These are phyloP conservation scores for Candida sp. DNA, from an alignment of 1,139 yeast genomes.

Conservation along the genomic window DNA sequence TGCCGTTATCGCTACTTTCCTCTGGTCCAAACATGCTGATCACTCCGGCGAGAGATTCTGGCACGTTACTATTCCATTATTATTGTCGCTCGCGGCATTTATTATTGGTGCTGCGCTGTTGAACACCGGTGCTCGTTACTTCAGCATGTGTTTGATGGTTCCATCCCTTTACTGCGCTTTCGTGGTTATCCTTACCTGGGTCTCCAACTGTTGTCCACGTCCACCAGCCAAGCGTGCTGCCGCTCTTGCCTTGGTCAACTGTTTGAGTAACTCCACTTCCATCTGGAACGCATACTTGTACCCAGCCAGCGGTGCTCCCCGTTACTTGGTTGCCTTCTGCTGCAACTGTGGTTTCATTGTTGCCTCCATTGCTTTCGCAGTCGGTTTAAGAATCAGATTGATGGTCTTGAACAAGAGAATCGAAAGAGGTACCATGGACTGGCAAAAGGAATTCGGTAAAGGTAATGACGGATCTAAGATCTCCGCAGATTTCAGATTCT, in stretches of 20 bases:
- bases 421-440: slow-evolving; percentile 50
- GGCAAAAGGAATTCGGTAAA: slow-evolving; percentile 55
- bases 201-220: slow-evolving; percentile 55
- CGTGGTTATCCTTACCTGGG: slow-evolving; percentile 59
- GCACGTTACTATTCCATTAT: slow-evolving; percentile 52
- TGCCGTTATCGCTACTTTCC: slow-evolving; percentile 55
- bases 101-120: slow-evolving; percentile 58
- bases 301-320: slow-evolving; percentile 45
- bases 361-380: slow-evolving; percentile 42
- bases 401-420: slow-evolving; percentile 44
- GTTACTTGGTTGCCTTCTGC: slow-evolving; percentile 48
- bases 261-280: slow-evolving; percentile 55
- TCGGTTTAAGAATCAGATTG: slow-evolving; percentile 43
- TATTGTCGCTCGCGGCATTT: slow-evolving; percentile 49
- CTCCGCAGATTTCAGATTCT: slow-evolving; percentile 48
- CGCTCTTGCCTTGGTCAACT: slow-evolving; percentile 55
- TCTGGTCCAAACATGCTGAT: slow-evolving; percentile 64
- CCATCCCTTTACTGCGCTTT: slow-evolving; percentile 61
- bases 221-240: slow-evolving; percentile 60
- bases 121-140: slow-evolving; percentile 62
- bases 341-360: slow-evolving; percentile 54
- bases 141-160: slow-evolving; percentile 66
- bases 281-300: slow-evolving; percentile 59
- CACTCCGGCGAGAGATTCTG: slow-evolving; percentile 59
- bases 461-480: slow-evolving; percentile 49